Evolutionary conservation across 1,284 basidiomycete genomes (phyloP), one percentile per base, ranked within the genome.

Genomic region (Sporisorium reilianum): DNA sequence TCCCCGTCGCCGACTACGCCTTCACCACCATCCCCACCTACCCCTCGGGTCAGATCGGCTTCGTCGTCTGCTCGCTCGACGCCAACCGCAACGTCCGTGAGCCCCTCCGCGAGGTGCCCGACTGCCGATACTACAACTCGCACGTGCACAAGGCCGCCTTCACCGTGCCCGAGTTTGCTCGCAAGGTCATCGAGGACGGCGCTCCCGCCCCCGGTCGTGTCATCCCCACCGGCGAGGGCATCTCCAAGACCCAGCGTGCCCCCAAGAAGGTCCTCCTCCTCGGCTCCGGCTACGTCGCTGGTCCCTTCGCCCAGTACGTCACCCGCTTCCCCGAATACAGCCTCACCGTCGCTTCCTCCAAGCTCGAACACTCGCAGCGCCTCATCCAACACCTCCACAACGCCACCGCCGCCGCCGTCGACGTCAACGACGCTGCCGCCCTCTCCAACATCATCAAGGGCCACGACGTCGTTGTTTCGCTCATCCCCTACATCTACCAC

Each of bases 21-120:
- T 97, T 90, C 87, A 97, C 95, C 74, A 97, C 95, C 53, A 97
- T 99, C 82, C 97, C 97, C 2, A 97, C 96, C 96, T 84, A 99
- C 87, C 97, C 97, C 23, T 92, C 93, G 34, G 96, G 97, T 45
- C 95, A 97, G 85, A 99, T 99, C 81, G 96, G 97, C 28, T 97
- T 97, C 87, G 89, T 97, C 77, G 88, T 99, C 64, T 94, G 92
- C 86, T 91, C 93, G 60, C 94, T 94, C 86, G 91, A 84, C 46
- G 52, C 75, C 50, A 52, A 71, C 46, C 75, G 73, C 64, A 75
- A 84, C 74, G 70, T 84, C 44, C 78, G 80, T 22, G 62, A 71
- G 66, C 71, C 87, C 89, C 64, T 90, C 94, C 55, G 88, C 88
- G 66, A 87, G 87, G 80, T 94, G 90, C 69, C 80, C 41, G 55